Base-by-base conservation (phyloP, 1,139 yeast species). In the Wickerhamiella pararugosa region DNA sequence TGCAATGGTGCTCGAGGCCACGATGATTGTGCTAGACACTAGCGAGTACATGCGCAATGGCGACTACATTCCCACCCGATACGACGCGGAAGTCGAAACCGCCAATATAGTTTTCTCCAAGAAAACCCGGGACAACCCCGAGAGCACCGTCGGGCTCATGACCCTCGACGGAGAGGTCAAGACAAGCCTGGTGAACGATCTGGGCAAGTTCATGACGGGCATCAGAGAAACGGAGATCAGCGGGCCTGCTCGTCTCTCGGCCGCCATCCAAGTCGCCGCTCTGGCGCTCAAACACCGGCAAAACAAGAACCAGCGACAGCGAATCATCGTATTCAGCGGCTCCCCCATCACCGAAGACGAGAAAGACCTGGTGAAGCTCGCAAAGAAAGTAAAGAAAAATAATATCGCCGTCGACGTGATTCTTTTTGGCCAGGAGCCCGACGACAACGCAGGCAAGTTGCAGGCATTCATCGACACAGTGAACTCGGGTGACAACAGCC, bases 21-120 rank as follows among this genome's bases (percentile, higher is more conserved):
- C 96, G 15, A 87, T 90, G 83, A 75, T 90, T 51, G 84, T 86
- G 49, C 50, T 90, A 57, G 98, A 92, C 66, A 87, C 86, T 70
- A 84, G 96, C 46, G 98, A 92, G 65, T 90, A 71, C 62, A 82
- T 87, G 75, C 73, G 98, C 56, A 90, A 90, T 59, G 98, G 97
- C 34, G 98, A 92, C 61, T 92, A 79, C 58, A 71, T 84, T 39
- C 77, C 94, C 28, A 79, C 92, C 25, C 73, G 98, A 55, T 87
- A 79, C 58, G 94, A 81, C 48, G 96, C 98, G 1, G 96, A 92
- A 62, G 69, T 81, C 49, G 94, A 92, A 48, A 79, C 96, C n/a
- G 86, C 90, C 25, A 93, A 86, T 56, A 70, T 79, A 53, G 75
- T 92, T 41, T 92, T 90, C 66, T 82, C 81, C 51, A 76, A 82